Evolutionary conservation across 2,329 filamentous ascomycete species (phyloP).

Genomic region (Penicillium verrucosum): DNA sequence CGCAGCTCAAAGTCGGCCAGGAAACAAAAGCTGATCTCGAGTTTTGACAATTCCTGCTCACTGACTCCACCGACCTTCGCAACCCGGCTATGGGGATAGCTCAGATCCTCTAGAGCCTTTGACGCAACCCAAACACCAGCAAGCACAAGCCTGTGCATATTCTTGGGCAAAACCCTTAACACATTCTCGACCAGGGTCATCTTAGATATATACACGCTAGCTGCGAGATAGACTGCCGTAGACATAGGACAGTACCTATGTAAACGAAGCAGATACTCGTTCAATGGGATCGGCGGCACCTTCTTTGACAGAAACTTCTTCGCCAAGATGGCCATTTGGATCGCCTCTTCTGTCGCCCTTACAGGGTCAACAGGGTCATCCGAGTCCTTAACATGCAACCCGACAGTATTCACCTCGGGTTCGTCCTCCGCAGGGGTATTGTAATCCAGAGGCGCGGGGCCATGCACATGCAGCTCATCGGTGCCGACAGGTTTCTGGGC

Average conservation of each 20-base stretch:
- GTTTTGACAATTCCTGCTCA: conserved; percentile 71
- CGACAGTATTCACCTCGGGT: conserved; percentile 26
- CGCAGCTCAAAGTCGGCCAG: conserved; percentile 78
- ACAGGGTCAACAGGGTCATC: conserved; percentile 48
- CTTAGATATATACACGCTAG: conserved; percentile 81
- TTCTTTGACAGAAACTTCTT: conserved; percentile 91
- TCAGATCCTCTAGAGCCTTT: conserved; percentile 91
- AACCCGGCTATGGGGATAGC: conserved; percentile 78
- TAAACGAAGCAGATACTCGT: conserved; percentile 80
- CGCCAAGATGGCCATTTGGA: conserved; percentile 81
- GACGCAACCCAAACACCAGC: conserved; percentile 83
- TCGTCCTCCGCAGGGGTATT: conserved; percentile 23
- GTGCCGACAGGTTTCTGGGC: conserved; percentile 8
- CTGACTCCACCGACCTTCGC: conserved; percentile 86
- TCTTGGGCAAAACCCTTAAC: conserved; percentile 76
- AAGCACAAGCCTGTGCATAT: conserved; percentile 80
- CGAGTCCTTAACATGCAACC: conserved; percentile 34
- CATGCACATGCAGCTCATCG: conserved; percentile 44
- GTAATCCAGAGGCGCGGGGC: conserved; percentile 37
- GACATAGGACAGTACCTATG: conserved; percentile 93
- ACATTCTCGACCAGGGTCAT: conserved; percentile 73
- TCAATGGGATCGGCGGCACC: conserved; percentile 75
- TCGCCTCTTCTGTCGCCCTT: conserved; percentile 67
- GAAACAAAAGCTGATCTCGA: conserved; percentile 89
- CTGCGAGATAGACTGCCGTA: conserved; percentile 86